Base-by-base conservation (phyloP, 2,329 filamentous ascomycete genomes). In the Colletotrichum sp. region DNA sequence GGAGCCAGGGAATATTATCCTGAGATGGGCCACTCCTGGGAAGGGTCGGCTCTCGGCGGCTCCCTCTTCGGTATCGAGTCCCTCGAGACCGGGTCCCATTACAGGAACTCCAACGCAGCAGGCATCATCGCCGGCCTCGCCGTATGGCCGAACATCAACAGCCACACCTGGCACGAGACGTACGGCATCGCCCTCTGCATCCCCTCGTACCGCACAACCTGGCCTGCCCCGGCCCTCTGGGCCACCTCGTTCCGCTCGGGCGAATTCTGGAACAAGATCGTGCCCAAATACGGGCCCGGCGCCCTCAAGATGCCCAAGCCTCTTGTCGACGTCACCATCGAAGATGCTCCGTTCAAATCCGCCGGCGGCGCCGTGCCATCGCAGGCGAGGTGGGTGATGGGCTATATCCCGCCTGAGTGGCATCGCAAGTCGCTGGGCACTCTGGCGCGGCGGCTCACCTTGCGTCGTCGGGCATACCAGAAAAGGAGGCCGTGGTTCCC, bases 401-500 rank as follows among this genome's bases (percentile, higher is more conserved):
- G 44, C 44, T 52, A 52, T 1, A 52, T 52, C n/a, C 44, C 44
- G 0, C 44, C 44, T 0, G 44, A 52, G 6, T 52, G 44, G 44
- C 16, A 26, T 12, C 66, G 44, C 30, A n/a, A 30, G 13, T 24
- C 32, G 16, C 52, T 30, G 21, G 16, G 57, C 21, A 12, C 13
- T 6, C 8, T 52, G 57, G 55, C 55, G 28, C 15, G 69, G n/a
- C 28, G 60, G 12, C 21, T 78, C 15, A 28, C 65, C 6, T n/a
- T n/a, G 1, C 26, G 74, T 24, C 30, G 65, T 30, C 28, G 32
- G 24, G 36, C 55, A 4, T 74, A 67, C 28, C 16, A 18, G 15
- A 32, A 5, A 30, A 28, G 62, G 13, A 68, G 77, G 5, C 72
- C 73, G 13, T 74, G 73, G 75, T 71, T 39, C 57, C 30, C n/a